phyloP scores from a whole-genome alignment of 2,329 filamentous ascomycete genomes.

The Neonectria sp. region DNA sequence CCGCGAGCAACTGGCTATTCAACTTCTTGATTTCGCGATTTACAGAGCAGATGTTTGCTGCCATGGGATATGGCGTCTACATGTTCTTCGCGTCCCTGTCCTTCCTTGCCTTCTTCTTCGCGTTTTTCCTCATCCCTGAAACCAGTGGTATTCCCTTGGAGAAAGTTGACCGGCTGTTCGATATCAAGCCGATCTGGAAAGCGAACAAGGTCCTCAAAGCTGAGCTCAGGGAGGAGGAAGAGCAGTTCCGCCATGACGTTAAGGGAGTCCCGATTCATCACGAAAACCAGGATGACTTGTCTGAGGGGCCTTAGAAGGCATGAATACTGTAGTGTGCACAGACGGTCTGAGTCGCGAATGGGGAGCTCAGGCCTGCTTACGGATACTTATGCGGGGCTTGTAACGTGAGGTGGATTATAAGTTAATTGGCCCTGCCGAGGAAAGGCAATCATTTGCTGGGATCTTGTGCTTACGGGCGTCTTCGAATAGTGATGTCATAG shows the following conservation, averaged over 20 bases:
- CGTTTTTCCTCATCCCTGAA: slow-evolving; percentile 67
- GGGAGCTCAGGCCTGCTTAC: too few species aligned
- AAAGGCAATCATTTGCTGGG: too few species aligned
- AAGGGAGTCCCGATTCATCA: slow-evolving; percentile 29
- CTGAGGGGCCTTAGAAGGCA: slow-evolving; percentile 9
- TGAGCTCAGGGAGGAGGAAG: slow-evolving; percentile 36
- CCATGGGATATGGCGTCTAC: slow-evolving; percentile 65
- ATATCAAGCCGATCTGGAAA: slow-evolving; percentile 48
- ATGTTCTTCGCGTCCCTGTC: slow-evolving; percentile 69
- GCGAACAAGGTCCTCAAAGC: slow-evolving; percentile 40
- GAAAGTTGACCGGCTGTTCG: slow-evolving; percentile 65
- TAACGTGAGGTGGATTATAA: too few species aligned
- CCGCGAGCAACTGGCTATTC: slow-evolving; percentile 70
- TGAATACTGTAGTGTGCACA: background rate
- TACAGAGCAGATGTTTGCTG: slow-evolving; percentile 65
- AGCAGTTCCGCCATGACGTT: slow-evolving; percentile 42
- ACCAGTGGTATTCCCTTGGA: slow-evolving; percentile 68
- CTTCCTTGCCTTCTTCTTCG: slow-evolving; percentile 62
- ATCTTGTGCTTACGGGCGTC: too few species aligned
- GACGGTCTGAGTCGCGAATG: too few species aligned
- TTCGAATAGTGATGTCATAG: too few species aligned
- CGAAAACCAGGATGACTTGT: slow-evolving; percentile 24
- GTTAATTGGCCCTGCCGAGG: too few species aligned
- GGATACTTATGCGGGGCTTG: too few species aligned
- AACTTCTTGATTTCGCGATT: slow-evolving; percentile 71